Base-by-base conservation (phyloP, 2,329 filamentous ascomycete genomes). In the Trichothecium sympodiale region DNA sequence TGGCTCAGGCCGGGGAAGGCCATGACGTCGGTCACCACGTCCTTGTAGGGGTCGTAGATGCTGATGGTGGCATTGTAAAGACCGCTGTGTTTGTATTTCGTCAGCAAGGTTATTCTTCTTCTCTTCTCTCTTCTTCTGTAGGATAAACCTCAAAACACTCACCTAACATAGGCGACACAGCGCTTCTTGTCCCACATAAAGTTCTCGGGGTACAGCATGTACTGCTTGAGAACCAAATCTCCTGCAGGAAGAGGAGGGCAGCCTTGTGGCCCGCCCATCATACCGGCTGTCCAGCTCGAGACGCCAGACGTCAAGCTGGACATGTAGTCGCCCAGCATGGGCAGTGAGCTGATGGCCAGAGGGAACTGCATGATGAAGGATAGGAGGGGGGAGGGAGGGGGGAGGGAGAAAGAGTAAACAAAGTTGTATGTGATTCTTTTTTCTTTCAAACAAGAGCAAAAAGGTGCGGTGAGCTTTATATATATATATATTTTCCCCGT, bases 181-280 rank as follows among this genome's bases (percentile, higher is more conserved):
- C 37, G 37, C 13, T 29, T 38, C 32, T 38, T 38, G n/a, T 38
- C 37, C 37, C 37, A 38, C 31, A 35, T 31, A 7, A 38, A 38
- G 10, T 35, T 38, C 16, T 38, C 37, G 13, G 37, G 37, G 31
- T 38, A 38, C 3, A 32, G 28, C 37, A 38, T 38, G 16, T 38
- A 38, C 15, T 34, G 27, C 9, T 38, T 23, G 17, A 34, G 34
- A 12, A 35, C 29, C 25, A 35, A 29, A 18, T 35, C 34, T 4
- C 34, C 34, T 10, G 28, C 29, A 5, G 34, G 34, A 23, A 35
- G 26, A 12, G 23, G 7, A 13, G 34, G 34, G 15, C 34, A 35
- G 10, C 20, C 20, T 10, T 25, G 20, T 6, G 20, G 20, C 20
- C 20, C 20, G 20, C 20, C 20, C 20, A 25, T 25, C 20, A 25